These are phyloP conservation scores for Lichtheimia corymbifera DNA, from an alignment of 371 early-diverging fungal species.

Conservation along the genomic window DNA sequence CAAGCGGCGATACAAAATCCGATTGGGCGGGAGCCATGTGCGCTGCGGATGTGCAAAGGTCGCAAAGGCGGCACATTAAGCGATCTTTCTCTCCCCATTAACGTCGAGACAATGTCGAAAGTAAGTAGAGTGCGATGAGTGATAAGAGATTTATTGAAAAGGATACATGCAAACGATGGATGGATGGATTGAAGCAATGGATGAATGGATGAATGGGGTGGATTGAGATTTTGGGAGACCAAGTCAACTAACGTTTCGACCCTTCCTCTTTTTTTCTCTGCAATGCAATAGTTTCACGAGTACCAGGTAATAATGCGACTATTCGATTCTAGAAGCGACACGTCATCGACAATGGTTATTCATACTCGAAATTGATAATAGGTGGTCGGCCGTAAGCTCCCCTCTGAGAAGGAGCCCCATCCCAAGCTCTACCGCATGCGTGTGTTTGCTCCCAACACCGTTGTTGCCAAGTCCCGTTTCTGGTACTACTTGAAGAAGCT, in stretches of 20 bases:
- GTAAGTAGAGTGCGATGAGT: not conserved
- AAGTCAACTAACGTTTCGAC: not conserved
- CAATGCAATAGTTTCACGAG: conserved; percentile 17
- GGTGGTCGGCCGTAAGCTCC: conserved; percentile 84
- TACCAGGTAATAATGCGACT: conserved; percentile 12
- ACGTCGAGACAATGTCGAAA: conserved; percentile 4
- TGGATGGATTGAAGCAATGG: not conserved
- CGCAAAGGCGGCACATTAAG: not conserved
- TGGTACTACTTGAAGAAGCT: conserved; percentile 98
- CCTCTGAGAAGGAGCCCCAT: conserved; percentile 86
- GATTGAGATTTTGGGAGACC: too few relatives aligned
- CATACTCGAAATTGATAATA: conserved; percentile 12
- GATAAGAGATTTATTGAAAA: not conserved
- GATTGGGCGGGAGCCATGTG: not conserved
- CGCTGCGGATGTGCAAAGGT: not conserved
- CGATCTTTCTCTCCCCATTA: conserved; percentile 2
- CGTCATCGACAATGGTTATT: not conserved
- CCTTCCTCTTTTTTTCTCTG: not conserved
- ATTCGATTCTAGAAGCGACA: not conserved
- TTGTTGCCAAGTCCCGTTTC: conserved; percentile 97
- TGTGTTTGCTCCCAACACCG: conserved; percentile 96
- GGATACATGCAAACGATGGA: not conserved
- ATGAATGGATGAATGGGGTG: not conserved
- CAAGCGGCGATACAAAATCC: not conserved
- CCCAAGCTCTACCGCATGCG: conserved; percentile 98